A percentile compares a stretch with the other conserved stretches of the same genome.
These are phyloP conservation scores for Fabrea salina DNA, from an alignment of 169 alveolate genomes.

Conservation along the genomic window DNA sequence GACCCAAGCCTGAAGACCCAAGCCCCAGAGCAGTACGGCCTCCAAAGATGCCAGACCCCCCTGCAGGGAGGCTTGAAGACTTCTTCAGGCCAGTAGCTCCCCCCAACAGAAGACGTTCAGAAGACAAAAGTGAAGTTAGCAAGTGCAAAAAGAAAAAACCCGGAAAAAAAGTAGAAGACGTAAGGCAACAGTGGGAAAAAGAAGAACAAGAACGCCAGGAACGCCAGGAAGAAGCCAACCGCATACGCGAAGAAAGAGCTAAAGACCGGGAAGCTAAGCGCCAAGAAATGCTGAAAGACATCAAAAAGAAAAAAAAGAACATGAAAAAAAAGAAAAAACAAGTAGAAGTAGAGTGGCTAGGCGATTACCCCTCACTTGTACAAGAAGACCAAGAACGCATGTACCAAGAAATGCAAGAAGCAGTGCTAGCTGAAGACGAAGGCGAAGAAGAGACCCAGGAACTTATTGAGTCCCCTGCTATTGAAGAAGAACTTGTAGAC, in stretches of 20 bases:
- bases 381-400: neutral
- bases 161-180: slow-evolving; percentile 14
- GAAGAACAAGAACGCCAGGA: slow-evolving; percentile 2
- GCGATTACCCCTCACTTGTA: neutral
- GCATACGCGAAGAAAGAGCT: neutral
- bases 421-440: neutral
- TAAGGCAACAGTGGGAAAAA: slow-evolving; percentile 14
- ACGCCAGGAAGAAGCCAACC: slow-evolving; percentile 16
- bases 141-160: slow-evolving; percentile 31
- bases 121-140: slow-evolving; percentile 19
- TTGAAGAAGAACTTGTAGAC: neutral
- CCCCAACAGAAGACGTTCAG: neutral
- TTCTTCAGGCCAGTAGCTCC: no score
- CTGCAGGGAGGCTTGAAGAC: neutral
- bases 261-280: neutral
- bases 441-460: neutral
- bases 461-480: neutral
- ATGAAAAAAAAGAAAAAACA: neutral
- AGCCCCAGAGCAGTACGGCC: neutral
- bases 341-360: neutral
- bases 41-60: neutral
- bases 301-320: neutral
- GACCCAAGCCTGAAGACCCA: no score
- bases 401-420: neutral
- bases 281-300: neutral